These are phyloP conservation scores for Alternaria hordeiaustralica DNA, from an alignment of 2,329 filamentous ascomycete species.

Conservation along the genomic window DNA sequence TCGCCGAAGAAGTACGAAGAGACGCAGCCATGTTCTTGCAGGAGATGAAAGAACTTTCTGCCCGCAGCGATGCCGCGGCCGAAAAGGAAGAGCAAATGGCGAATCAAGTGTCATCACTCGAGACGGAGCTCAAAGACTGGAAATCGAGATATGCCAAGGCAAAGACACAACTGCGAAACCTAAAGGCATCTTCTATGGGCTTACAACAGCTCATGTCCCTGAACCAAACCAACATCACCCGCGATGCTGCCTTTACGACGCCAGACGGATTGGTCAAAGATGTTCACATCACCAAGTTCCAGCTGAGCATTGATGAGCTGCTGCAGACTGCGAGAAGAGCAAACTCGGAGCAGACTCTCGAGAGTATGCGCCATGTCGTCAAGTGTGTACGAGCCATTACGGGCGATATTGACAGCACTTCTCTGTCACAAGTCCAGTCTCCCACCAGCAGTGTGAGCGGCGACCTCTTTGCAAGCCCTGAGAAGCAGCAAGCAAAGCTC, in stretches of 20 bases:
- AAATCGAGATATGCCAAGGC: conserved; percentile 85
- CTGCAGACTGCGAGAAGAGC: conserved; percentile 76
- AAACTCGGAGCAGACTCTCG: conserved; percentile 76
- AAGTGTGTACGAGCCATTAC: conserved; percentile 83
- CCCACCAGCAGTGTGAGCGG: conserved; percentile 46
- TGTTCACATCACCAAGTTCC: conserved; percentile 92
- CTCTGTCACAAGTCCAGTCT: conserved; percentile 48
- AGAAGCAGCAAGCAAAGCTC: conserved; percentile 69
- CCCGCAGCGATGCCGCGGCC: conserved; percentile 77
- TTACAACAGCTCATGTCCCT: conserved; percentile 64
- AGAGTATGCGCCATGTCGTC: conserved; percentile 86
- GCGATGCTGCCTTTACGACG: conserved; percentile 71
- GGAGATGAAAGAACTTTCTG: conserved; percentile 88
- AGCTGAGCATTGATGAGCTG: conserved; percentile 91
- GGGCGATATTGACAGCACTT: conserved; percentile 72
- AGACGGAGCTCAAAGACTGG: conserved; percentile 88
- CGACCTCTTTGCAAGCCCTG: conserved; percentile 36
- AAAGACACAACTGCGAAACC: conserved; percentile 83
- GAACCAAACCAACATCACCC: conserved; percentile 71
- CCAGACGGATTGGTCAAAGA: conserved; percentile 84
- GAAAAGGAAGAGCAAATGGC: conserved; percentile 83
- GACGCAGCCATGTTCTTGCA: conserved; percentile 83
- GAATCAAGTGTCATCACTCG: conserved; percentile 75
- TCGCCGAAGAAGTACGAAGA: conserved; percentile 84
- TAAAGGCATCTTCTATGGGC: conserved; percentile 81